A percentile compares a stretch with the other conserved stretches of the same genome.
These are phyloP conservation scores for Phytophthora ohioensis DNA, from an alignment of 352 stramenopile genomes.

Conservation along the genomic window DNA sequence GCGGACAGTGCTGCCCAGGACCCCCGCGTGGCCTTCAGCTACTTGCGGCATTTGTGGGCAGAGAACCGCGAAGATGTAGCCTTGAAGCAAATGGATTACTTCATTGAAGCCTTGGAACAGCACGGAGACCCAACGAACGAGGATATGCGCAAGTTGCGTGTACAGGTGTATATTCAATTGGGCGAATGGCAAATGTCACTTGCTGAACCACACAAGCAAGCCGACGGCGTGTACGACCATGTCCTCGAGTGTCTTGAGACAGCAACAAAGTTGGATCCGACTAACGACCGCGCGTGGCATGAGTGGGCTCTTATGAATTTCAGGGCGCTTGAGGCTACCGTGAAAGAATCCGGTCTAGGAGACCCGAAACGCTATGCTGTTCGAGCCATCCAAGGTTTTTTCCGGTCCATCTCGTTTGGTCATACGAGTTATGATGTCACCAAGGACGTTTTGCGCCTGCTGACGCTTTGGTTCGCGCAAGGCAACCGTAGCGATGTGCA, in stretches of 20 bases:
- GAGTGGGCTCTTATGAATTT: constrained; percentile 99
- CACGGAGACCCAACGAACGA: constrained; percentile 68
- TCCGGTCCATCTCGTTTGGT: constrained; percentile 97
- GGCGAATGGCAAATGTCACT: constrained; percentile 88
- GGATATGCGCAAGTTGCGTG: constrained; percentile 77
- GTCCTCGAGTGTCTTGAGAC: constrained; percentile 85
- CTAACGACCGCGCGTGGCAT: constrained; percentile 98
- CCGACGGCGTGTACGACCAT: constrained; percentile 73
- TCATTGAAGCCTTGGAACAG: constrained; percentile 85
- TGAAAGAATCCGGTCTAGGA: constrained; percentile 57
- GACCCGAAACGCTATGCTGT: constrained; percentile 88
- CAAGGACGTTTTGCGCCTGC: constrained; percentile 98
- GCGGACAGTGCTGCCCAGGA: constrained; percentile 78
- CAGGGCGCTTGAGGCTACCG: constrained; percentile 69
- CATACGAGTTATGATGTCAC: constrained; percentile 92
- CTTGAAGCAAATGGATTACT: constrained; percentile 85
- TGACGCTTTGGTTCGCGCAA: constrained; percentile 99
- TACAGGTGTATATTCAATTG: constrained; percentile 89
- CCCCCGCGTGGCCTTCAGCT: constrained; percentile 83
- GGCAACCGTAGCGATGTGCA: constrained; percentile 93
- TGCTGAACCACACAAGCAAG: constrained; percentile 76
- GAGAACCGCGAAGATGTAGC: constrained; percentile 86
- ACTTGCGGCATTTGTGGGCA: constrained; percentile 83
- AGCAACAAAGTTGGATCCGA: constrained; percentile 85
- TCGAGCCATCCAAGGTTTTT: constrained; percentile 97